Evolutionary conservation across 768 basidiomycete genomes (phyloP), one percentile per base, ranked within the genome.

Genomic region (Boletus edulis): DNA sequence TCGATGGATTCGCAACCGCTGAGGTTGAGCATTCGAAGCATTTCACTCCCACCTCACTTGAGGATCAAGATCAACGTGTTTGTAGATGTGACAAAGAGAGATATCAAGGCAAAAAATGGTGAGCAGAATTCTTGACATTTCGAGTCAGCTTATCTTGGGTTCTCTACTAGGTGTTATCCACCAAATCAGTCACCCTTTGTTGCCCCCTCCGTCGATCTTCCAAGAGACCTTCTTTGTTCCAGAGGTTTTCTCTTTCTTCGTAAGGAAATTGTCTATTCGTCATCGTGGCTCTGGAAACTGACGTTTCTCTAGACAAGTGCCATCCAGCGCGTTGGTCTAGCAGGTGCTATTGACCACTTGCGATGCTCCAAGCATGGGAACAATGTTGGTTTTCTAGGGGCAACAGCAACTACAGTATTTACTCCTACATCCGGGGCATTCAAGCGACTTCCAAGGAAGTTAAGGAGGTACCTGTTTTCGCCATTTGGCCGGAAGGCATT

Each of bases 1-100:
- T 72, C 74, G 3, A 66, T 80, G 39, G 80, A 76, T 50, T 70
- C 70, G 6, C 64, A 82, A 49, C 71, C 79, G 1, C 64, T 79
- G 42, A 78, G 84, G 35, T 52, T 85, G 46, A 72, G 73, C 20
- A 65, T 81, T 35, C 56, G 67, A 39, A 64, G 70, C 41, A 65
- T 54, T 4, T 39, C 68, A 35, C 37, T 79, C 9, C 73, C 72
- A 3, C 75, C 72, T 7, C 53, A 62, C 0, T 68, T 76, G 29
- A 68, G 56, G 72, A 42, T 59, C 58, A 60, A 59, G 12, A 42
- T 59, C 58, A 60, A 59, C 17, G 13, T 15, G 1, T 31, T 60
- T 17, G 58, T 44, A 12, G 52, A 60, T 2, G 58, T 59, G 35
- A 60, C 18, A 27, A 60, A 44, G 39, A 41, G 32, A 18, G 52